Evolutionary conservation across 805 yeast genomes (phyloP).

Genomic region (Candida parachauliodes): DNA sequence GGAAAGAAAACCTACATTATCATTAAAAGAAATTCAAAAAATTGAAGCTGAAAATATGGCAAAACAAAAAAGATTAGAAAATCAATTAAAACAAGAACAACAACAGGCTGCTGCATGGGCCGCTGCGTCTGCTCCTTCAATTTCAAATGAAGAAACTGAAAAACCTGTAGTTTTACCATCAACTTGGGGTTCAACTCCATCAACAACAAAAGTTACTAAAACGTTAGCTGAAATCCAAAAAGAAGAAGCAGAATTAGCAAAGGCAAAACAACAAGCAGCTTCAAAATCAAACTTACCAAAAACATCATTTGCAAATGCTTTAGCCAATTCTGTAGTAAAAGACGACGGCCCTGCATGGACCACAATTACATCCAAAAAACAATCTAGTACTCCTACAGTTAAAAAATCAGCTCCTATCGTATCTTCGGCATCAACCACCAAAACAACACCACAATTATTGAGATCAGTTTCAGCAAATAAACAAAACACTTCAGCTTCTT

Average conservation of each 20-base stretch:
- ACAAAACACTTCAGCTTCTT: conserved; percentile 20
- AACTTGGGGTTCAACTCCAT: conserved; percentile 38
- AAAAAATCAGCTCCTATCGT: conserved; percentile 8
- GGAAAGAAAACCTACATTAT: conserved; percentile 32
- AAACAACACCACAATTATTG: conserved; percentile 32
- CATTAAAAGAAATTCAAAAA: conserved; percentile 51
- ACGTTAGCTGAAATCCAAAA: conserved; percentile 60
- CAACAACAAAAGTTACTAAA: conserved; percentile 23
- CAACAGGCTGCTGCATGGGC: conserved; percentile 19
- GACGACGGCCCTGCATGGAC: conserved; percentile 40
- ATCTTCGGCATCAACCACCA: conserved; percentile 14
- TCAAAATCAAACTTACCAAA: background rate
- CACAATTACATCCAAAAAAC: conserved; percentile 40
- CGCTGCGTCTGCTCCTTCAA: conserved; percentile 14
- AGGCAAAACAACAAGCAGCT: conserved; percentile 17
- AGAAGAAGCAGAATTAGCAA: conserved; percentile 48
- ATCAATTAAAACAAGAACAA: conserved; percentile 27
- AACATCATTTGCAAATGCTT: conserved; percentile 26
- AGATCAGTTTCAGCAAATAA: conserved; percentile 33
- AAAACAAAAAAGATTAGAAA: conserved; percentile 36
- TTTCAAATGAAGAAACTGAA: conserved; percentile 12
- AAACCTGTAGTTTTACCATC: conserved; percentile 31
- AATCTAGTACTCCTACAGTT: conserved; percentile 9
- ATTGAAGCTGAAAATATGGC: conserved; percentile 44
- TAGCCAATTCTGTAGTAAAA: conserved; percentile 24